phyloP scores from a whole-genome alignment of 306 rosid genomes.

The Prunus mume region DNA sequence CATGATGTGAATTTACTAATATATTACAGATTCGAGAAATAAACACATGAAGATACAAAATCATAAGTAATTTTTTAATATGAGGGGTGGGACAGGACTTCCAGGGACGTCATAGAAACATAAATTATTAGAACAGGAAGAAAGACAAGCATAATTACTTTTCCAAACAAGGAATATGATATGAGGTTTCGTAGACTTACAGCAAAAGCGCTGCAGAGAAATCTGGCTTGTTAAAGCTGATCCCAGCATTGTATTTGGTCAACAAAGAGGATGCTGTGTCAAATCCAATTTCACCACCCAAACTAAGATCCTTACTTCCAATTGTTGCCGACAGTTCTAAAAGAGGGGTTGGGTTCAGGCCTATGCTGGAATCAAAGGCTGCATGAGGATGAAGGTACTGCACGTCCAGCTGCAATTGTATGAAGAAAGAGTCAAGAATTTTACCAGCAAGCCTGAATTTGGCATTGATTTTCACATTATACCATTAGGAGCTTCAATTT shows the following conservation, averaged over 20 bases:
- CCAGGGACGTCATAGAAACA: background rate
- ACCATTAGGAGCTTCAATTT: background rate
- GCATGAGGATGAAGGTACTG: constrained; percentile 90
- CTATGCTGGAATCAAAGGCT: constrained; percentile 80
- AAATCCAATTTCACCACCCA: constrained; percentile 93
- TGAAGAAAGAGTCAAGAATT: constrained; percentile 22
- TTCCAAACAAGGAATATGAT: constrained; percentile 13
- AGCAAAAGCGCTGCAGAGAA: constrained; percentile 66
- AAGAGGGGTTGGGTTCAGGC: constrained; percentile 77
- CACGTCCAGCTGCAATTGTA: constrained; percentile 69
- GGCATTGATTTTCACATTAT: background rate
- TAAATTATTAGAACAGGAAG: background rate
- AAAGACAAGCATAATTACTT: background rate
- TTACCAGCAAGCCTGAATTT: background rate
- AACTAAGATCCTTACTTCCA: constrained; percentile 72
- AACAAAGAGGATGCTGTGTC: constrained; percentile 84
- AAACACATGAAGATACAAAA: background rate
- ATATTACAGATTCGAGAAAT: background rate
- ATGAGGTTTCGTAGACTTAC: constrained; percentile 44
- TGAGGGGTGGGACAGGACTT: background rate
- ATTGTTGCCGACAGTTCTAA: constrained; percentile 78
- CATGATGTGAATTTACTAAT: background rate
- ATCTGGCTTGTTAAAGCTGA: constrained; percentile 78
- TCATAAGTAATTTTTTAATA: background rate
- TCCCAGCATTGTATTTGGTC: constrained; percentile 77